Conservation (phyloP, 208 protist genomes). For the Leishmania mexicana region DNA sequence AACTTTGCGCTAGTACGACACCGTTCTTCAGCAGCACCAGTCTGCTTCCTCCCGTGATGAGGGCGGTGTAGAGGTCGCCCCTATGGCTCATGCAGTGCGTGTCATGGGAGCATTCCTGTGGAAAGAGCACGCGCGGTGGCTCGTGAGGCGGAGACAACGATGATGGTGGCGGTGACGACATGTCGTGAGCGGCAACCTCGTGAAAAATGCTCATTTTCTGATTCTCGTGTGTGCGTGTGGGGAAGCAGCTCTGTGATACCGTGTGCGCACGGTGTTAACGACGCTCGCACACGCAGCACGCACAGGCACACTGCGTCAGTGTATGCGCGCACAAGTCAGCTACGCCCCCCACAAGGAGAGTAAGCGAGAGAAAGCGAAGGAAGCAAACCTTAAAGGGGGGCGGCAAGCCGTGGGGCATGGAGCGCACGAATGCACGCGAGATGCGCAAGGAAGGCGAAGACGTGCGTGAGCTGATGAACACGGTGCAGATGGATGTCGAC, state of each 20-base stretch:
- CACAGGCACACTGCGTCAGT: neutral
- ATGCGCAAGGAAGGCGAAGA: neutral
- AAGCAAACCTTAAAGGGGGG: neutral
- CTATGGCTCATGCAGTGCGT: slow-evolving; percentile 50
- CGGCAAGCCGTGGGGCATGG: neutral
- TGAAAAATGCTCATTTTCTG: too few relatives aligned
- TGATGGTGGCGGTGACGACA: neutral
- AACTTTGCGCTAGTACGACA: slow-evolving; percentile 43
- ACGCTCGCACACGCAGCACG: neutral
- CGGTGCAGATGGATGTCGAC: neutral
- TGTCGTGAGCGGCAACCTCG: too few relatives aligned
- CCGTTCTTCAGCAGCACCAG: slow-evolving; percentile 68
- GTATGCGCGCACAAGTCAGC: neutral
- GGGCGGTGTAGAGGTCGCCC: slow-evolving; percentile 65
- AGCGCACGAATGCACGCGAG: neutral
- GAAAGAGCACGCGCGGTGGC: slow-evolving; percentile 52
- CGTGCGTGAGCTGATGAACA: neutral
- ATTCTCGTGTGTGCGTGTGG: neutral
- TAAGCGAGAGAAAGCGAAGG: neutral
- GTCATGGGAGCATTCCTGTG: slow-evolving; percentile 63
- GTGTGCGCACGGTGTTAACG: neutral
- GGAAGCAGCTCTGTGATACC: neutral
- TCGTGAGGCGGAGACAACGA: slow-evolving; percentile 1
- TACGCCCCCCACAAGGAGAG: slow-evolving; percentile 1
- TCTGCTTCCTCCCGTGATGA: slow-evolving; percentile 57